Base-by-base conservation (phyloP, 495 filamentous ascomycete species). In the Chaetomium cochliodes region DNA sequence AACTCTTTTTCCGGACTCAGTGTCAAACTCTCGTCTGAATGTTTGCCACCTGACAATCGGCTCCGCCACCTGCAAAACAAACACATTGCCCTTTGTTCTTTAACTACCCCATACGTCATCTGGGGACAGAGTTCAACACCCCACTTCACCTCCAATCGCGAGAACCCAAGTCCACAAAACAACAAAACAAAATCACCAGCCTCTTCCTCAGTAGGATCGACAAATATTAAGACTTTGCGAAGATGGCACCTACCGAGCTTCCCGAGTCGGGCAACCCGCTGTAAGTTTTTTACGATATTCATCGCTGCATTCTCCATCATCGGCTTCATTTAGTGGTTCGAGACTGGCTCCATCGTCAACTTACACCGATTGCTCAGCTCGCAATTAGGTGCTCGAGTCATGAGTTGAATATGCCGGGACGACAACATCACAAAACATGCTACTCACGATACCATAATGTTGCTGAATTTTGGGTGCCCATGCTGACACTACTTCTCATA, bases 211-310 rank as follows among this genome's bases (percentile, higher is more conserved):
- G 2, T 18, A 3, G 12, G 3, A 50, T 11, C n/a, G 46, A 23
- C 46, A n/a, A 50, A 50, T 23, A 23, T 15, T 5, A 18, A 23
- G 22, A 33, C 18, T 9, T 47, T 16, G 8, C 18, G 8, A 59
- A 63, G 22, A 85, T 85, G 83, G 64, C 81, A 20, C 81, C 82
- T 22, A 85, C 82, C 8, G 73, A 80, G 52, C 79, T 85, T 41
- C 82, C 82, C 30, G 78, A 73, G 15, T 81, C 78, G 41, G 83
- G 83, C 42, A 85, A 85, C 64, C 83, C 83, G 33, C 67, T 84
- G 83, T 84, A 74, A 72, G 82, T 80, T 30, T 62, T 13, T n/a
- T n/a, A 15, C 33, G 55, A n/a, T 25, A 13, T 26, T 26, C 15
- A 9, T 68, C 42, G 51, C 56, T 50, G 20, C 55, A 1, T 25